Base-by-base conservation (phyloP, 805 yeast species). In the Candida chilensis region DNA sequence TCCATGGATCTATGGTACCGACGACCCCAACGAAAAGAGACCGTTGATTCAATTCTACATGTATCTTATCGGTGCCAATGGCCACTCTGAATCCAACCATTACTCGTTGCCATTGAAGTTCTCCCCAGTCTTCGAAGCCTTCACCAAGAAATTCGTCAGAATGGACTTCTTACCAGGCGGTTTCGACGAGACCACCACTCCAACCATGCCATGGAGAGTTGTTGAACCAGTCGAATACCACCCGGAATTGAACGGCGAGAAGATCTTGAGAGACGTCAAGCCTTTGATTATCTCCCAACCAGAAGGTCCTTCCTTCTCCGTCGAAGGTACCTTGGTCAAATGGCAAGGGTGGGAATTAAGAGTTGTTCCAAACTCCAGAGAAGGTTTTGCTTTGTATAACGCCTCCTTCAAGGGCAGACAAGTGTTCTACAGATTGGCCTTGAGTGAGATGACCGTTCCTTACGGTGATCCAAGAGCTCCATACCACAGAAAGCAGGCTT, bases 281-380 rank as follows among this genome's bases (percentile, higher is more conserved):
- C 92, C 92, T 25, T 67, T 81, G 49, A 55, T 77, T 39, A 68
- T 79, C 29, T 32, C 46, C 16, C 92, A 83, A 57, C 90, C 92
- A 30, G 90, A 83, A 42, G 94, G 94, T 38, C 74, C 87, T 9
- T 75, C 85, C 3, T 82, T 78, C 61, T 45, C 65, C 15, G 57
- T 74, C 28, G 65, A 67, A 13, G 80, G 78, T 24, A 59, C 71
- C 38, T 74, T 74, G 48, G 67, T 83, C 41, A 54, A 60, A 36
- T 82, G 94, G 94, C 90, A 79, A 59, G 86, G 79, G 16, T 82
- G 92, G 92, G 79, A 76, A 51, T 79, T 82, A 60, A 68, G 79
- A 51, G 82, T 74, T 26, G 67, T 74, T 31, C 61, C 82, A 30
- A 75, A 76, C 44, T 75, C 71, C 30, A 75, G 94, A 64, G 94